These are phyloP conservation scores for Acanthamoeba lenticulata DNA, from an alignment of 208 protist genomes.

Conservation along the genomic window DNA sequence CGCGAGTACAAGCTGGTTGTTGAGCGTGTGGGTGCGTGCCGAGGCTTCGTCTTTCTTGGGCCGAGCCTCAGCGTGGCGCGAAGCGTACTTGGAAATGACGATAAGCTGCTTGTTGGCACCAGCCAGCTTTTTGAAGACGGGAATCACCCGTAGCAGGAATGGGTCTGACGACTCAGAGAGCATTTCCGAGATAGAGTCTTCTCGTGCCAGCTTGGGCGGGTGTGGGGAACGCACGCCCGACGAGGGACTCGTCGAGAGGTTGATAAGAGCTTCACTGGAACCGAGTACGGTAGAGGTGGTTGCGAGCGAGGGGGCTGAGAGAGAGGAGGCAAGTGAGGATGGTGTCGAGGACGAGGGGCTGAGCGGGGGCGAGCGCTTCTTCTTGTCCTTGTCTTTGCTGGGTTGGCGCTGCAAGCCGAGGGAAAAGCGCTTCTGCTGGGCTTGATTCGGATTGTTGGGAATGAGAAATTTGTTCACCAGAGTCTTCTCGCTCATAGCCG, in stretches of 20 bases:
- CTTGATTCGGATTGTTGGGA: neutral
- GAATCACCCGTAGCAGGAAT: constrained; percentile 43
- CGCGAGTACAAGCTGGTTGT: constrained; percentile 52
- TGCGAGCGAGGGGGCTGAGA: neutral
- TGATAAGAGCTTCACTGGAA: neutral
- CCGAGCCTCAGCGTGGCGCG: neutral
- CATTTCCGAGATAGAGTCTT: constrained; percentile 60
- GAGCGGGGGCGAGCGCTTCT: neutral
- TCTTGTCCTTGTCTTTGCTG: constrained; percentile 3
- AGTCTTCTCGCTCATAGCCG: neutral
- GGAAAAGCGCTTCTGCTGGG: constrained; percentile 27
- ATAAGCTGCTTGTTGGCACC: constrained; percentile 61
- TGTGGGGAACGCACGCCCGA: neutral
- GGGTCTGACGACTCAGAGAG: neutral
- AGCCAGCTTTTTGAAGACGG: constrained; percentile 52
- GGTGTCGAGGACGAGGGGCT: neutral
- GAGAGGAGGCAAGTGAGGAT: neutral
- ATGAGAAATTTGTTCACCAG: constrained; percentile 53
- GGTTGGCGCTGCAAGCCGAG: constrained; percentile 18
- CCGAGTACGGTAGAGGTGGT: neutral
- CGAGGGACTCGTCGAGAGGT: constrained; percentile 27
- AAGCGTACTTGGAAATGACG: constrained; percentile 59
- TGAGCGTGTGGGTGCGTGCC: neutral
- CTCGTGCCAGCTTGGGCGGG: neutral
- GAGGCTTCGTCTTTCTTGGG: constrained; percentile 49